Base-by-base conservation (phyloP, 2,329 filamentous ascomycete species). In the Trichoderma hamatum region DNA sequence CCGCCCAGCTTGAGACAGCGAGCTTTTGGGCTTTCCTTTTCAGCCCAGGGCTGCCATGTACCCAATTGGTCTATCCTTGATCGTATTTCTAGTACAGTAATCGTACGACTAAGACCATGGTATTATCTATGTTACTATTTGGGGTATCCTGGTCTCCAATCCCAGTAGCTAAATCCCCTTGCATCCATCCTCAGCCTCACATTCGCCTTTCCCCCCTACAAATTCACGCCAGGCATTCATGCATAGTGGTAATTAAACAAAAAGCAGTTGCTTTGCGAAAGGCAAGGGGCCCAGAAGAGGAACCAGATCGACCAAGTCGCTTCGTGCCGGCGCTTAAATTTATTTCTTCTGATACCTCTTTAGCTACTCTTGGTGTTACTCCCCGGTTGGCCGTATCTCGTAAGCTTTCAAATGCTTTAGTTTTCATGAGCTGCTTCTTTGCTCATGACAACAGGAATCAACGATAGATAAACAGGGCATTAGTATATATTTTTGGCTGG, bases 121-220 rank as follows among this genome's bases (percentile, higher is more conserved):
- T 6, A 21, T 6, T 10, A 19, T 21, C 3, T 24, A 49, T 13
- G 10, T 16, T 19, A 24, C 1, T 14, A 19, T 14, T 52, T 5
- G 32, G 4, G 13, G 14, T 10, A 28, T 21, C 32, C 43, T 9
- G 16, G 59, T 28, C n/a, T 62, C 28, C 59, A 46, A 62, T 62
- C 26, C 26, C 28, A 28, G 59, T 32, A 24, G 5, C n/a, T n/a
- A 32, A 2, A 7, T 9, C 16, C 39, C 39, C 59, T 49, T 62
- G 59, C 59, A 19, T 62, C 16, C 43, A 34, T 62, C 26, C 6
- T 62, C 59, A 63, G 60, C 46, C 46, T 63, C 60, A 52, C 46
- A 26, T 16, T n/a, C 21, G 39, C 10, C 5, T 28, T 54, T 54
- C 24, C 51, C 14, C 51, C 19, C 24, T 54, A 28, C 14, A 51